Evolutionary conservation across 306 rosid species (phyloP), one percentile per base, ranked within the genome.

Genomic region (Cercis canadensis): DNA sequence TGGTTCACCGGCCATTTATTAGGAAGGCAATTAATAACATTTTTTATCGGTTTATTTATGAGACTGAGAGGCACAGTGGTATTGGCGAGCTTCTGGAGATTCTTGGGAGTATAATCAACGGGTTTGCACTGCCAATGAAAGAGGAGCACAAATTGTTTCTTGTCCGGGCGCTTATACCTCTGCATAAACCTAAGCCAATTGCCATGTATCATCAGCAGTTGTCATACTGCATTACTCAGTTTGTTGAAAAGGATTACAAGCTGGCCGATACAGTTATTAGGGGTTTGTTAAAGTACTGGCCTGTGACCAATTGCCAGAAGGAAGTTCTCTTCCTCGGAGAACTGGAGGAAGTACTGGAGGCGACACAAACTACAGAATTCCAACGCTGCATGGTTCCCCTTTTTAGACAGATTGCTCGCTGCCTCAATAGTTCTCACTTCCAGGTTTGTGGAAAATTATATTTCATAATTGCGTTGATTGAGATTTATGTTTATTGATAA

Each of bases 1-100:
- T 94, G 99, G 99, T 94, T 69, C 99, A 94, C 62, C 83, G 99
- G n/a, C 99, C 99, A 4, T 94, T 91, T 45, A 91, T 94, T 54
- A 88, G 99, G 75, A 90, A 89, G 78, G 99, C 95, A 0, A 89
- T 94, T 67, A 94, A 94, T 78, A 91, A 94, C 69, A 94, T 91
- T 34, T 94, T 94, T 78, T 94, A 87, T 68, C 83, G 99, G 73
- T 94, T 89, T 72, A 89, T 94, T 4, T 94, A 91, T 49, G 99
- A 94, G 84, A 87, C 91, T 5, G 97, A 91, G 78, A 79, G 95
- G 72, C 96, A 94, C 72, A 67, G 84, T 44, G 99, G 99, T 59
- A 70, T 94, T 64, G 96, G 87, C 10, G 99, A 94, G 96, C 92
- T 94, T 75, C 75, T 94, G 67, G 99, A 94, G 94, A 94, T 94